Evolutionary conservation across 495 filamentous ascomycete species (phyloP).

Genomic region (Trichocladium uniseriatum): DNA sequence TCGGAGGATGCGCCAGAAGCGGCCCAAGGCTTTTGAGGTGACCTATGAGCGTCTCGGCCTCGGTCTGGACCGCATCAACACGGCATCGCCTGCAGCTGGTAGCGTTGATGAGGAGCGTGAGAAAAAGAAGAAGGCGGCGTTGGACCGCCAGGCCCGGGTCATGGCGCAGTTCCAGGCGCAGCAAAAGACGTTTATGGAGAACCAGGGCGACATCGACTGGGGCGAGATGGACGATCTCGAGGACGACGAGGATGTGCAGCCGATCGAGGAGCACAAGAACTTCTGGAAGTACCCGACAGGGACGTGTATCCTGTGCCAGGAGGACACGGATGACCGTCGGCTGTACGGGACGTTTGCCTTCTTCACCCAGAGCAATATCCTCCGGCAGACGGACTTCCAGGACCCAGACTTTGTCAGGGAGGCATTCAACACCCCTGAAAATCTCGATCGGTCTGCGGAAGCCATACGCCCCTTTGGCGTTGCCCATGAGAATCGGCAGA

Average conservation of each 20-base stretch:
- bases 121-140: slow-evolving; percentile 76
- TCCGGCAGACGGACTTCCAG: slow-evolving; percentile 73
- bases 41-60: slow-evolving; percentile 45
- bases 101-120: slow-evolving; percentile 64
- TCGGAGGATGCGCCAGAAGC: slow-evolving; percentile 77
- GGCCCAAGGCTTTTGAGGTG: slow-evolving; percentile 55
- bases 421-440: slow-evolving; percentile 63
- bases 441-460: slow-evolving; percentile 76
- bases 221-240: slow-evolving; percentile 57
- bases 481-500: slow-evolving; percentile 70
- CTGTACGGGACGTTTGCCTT: slow-evolving; percentile 89
- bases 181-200: slow-evolving; percentile 85
- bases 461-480: slow-evolving; percentile 80
- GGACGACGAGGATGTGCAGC: slow-evolving; percentile 59
- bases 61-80: slow-evolving; percentile 43
- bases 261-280: slow-evolving; percentile 55
- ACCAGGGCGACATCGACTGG: slow-evolving; percentile 77
- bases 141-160: slow-evolving; percentile 79
- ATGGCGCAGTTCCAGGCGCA: slow-evolving; percentile 98
- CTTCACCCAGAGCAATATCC: slow-evolving; percentile 75
- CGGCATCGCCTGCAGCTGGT: slow-evolving; percentile 44
- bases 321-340: slow-evolving; percentile 81
- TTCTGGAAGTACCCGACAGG: slow-evolving; percentile 90
- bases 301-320: slow-evolving; percentile 92
- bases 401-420: slow-evolving; percentile 81